phyloP scores from a whole-genome alignment of 148 eudicot genomes.

The Polygonum aviculare region DNA sequence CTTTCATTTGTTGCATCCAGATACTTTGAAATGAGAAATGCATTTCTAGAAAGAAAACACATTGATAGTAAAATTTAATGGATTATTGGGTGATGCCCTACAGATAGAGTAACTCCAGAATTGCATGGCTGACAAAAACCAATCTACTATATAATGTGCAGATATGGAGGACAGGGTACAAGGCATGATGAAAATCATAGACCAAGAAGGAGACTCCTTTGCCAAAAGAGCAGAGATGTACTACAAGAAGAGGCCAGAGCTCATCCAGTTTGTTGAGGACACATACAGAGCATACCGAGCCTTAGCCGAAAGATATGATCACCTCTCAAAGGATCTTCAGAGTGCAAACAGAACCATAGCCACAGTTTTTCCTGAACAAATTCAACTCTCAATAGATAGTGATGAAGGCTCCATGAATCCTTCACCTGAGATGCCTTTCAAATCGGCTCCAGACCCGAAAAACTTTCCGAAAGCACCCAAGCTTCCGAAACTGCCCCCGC shows the following conservation, averaged over 20 bases:
- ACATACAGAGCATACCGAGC: conserved; percentile 67
- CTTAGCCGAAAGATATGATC: conserved; percentile 80
- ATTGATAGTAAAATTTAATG: background rate
- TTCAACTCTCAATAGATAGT: conserved; percentile 46
- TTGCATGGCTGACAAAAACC: background rate
- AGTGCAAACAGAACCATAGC: conserved; percentile 79
- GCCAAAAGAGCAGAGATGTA: conserved; percentile 85
- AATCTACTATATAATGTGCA: conserved; percentile 13
- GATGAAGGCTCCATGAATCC: conserved; percentile 40
- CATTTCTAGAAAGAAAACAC: background rate
- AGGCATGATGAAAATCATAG: conserved; percentile 59
- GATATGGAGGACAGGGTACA: conserved; percentile 84
- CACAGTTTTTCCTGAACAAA: conserved; percentile 58
- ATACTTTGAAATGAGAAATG: background rate
- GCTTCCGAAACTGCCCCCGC: conserved; percentile 20
- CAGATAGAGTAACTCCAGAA: background rate
- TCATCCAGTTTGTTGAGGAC: conserved; percentile 64
- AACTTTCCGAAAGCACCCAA: conserved; percentile 34
- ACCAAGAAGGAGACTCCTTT: conserved; percentile 91
- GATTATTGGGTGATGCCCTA: too few relatives aligned
- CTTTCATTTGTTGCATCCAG: background rate
- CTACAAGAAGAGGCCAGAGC: conserved; percentile 79
- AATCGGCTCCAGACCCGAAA: conserved; percentile 25
- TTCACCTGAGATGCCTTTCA: conserved; percentile 14
- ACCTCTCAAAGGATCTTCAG: conserved; percentile 65